Percentiles rank a stretch among this genome's conserved stretches.
These are phyloP conservation scores for Phytophthora ramorum DNA, from an alignment of 352 stramenopile species.

Conservation along the genomic window DNA sequence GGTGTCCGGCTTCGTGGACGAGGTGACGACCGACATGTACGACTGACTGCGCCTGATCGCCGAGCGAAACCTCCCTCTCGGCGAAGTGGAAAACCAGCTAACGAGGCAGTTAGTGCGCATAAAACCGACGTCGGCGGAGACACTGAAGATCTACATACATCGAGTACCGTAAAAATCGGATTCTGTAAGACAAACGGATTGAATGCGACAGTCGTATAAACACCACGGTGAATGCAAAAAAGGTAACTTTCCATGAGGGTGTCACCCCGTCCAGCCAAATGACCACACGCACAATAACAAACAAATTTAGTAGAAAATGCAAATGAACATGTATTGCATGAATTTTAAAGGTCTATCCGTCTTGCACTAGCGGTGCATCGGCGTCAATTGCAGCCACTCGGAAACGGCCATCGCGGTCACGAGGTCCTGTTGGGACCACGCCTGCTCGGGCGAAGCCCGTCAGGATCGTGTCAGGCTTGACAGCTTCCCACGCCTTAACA, in stretches of 20 bases:
- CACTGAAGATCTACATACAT: slow-evolving; percentile 15
- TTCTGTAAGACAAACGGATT: slow-evolving; percentile 1
- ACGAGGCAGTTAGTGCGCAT: slow-evolving; percentile 21
- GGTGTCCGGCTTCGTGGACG: slow-evolving; percentile 26
- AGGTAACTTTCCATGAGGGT: not conserved
- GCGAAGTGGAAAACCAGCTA: slow-evolving; percentile 20
- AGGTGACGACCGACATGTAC: slow-evolving; percentile 18
- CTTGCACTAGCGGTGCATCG: not conserved
- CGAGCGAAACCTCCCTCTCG: slow-evolving; percentile 19
- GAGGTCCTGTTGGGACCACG: not conserved
- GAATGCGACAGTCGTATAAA: not conserved
- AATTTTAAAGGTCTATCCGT: not conserved
- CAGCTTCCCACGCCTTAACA: slow-evolving; percentile 3
- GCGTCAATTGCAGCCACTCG: not conserved
- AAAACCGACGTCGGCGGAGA: not conserved
- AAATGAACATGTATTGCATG: not conserved
- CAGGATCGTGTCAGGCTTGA: not conserved
- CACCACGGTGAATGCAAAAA: not conserved
- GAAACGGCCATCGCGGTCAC: not conserved
- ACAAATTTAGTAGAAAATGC: not conserved
- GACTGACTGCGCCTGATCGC: slow-evolving; percentile 21
- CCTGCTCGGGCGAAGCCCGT: not conserved
- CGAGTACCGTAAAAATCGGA: slow-evolving; percentile 1
- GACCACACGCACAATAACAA: too few species aligned
- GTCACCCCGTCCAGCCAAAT: not conserved